Evolutionary conservation across 495 filamentous ascomycete genomes (phyloP).

Genomic region (Penicillium atrosanguineum): DNA sequence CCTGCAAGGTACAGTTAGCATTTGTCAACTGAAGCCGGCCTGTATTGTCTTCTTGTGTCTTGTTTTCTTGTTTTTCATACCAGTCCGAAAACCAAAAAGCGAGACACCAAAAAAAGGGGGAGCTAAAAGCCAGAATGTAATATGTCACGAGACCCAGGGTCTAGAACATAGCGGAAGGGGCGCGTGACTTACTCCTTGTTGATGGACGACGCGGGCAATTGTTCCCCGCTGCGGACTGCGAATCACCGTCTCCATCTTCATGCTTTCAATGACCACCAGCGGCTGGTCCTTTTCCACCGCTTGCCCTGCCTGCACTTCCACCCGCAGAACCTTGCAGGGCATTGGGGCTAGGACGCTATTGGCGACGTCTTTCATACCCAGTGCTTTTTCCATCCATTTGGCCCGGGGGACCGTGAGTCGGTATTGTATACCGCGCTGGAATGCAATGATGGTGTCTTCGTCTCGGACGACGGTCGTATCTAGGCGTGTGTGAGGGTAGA

Average conservation of each 20-base stretch:
- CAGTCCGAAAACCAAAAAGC: background rate
- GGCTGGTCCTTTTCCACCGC: constrained; percentile 80
- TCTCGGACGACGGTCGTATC: constrained; percentile 74
- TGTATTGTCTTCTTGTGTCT: background rate
- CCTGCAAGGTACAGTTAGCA: constrained; percentile 42
- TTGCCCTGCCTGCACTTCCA: constrained; percentile 79
- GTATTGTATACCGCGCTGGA: constrained; percentile 79
- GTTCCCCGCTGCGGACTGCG: constrained; percentile 80
- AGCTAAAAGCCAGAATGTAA: background rate
- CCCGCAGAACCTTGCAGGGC: constrained; percentile 89
- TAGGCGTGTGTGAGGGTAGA: constrained; percentile 76
- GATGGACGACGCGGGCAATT: constrained; percentile 78
- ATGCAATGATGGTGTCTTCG: constrained; percentile 68
- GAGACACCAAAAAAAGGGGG: background rate
- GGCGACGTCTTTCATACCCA: constrained; percentile 74
- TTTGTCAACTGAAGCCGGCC: background rate
- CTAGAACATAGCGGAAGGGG: constrained; percentile 6
- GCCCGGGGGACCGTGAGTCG: constrained; percentile 66
- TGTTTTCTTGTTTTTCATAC: background rate
- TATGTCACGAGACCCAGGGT: background rate
- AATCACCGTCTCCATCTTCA: constrained; percentile 99
- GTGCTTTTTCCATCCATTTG: constrained; percentile 79
- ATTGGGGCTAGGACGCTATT: constrained; percentile 89
- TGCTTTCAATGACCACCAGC: constrained; percentile 95
- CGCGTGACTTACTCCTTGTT: constrained; percentile 71